A percentile compares a stretch with the other conserved stretches of the same genome.
These are phyloP conservation scores for Flaveria bidentis DNA, from an alignment of 129 eudicot species.

Conservation along the genomic window DNA sequence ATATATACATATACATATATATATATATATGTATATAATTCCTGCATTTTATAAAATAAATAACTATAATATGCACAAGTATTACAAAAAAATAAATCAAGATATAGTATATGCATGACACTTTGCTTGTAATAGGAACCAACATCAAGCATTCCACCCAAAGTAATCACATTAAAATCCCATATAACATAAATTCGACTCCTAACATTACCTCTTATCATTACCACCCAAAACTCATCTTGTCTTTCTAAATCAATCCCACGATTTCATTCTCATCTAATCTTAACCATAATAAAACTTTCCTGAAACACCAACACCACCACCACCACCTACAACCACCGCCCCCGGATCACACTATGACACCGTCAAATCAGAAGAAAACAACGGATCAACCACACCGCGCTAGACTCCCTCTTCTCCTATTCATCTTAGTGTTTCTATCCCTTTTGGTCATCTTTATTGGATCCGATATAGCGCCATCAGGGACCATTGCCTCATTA, in stretches of 20 bases:
- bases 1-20: no score
- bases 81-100: no score
- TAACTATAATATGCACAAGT: no score
- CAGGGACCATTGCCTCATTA: constrained; percentile 8
- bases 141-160: constrained; percentile 5
- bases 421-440: constrained; percentile 15
- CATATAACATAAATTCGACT: constrained; percentile 8
- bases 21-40: no score
- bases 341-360: constrained; percentile 11
- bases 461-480: constrained; percentile 12
- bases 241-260: constrained; percentile 22
- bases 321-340: not conserved
- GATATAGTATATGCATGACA: constrained; percentile 1
- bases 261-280: constrained; percentile 12
- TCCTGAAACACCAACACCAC: constrained; percentile 14
- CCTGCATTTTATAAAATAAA: no score
- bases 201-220: constrained; percentile 10
- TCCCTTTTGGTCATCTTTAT: constrained; percentile 9
- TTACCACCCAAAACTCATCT: constrained; percentile 12
- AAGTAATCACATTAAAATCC: constrained; percentile 5
- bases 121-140: constrained; percentile 23
- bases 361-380: not conserved
- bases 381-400: constrained; percentile 19
- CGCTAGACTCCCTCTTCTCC: constrained; percentile 21
- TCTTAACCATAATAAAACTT: constrained; percentile 15